phyloP scores from a whole-genome alignment of 202 grass and related monocot genomes.

The Schoenoplectus triqueter region DNA sequence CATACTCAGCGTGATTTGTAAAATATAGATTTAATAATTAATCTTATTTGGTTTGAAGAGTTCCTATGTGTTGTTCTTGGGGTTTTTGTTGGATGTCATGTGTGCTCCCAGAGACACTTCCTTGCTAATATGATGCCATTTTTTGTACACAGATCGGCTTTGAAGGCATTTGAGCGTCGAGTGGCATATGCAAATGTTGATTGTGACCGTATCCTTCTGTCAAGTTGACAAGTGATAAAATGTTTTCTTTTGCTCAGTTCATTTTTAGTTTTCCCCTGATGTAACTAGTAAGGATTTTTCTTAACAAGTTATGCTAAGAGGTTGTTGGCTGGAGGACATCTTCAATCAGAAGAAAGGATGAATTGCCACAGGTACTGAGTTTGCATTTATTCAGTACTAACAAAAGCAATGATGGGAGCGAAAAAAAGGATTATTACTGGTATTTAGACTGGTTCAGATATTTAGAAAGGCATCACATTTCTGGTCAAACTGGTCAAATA shows the following conservation, averaged over 20 bases:
- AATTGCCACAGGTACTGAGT: slow-evolving; percentile 64
- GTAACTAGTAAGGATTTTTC: slow-evolving; percentile 25
- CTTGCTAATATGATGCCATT: slow-evolving; percentile 19
- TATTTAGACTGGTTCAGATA: not conserved
- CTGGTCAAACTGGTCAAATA: not conserved
- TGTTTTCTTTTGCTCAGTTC: not conserved
- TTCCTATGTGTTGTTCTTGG: slow-evolving; percentile 17
- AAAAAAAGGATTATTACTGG: not conserved
- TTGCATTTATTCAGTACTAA: slow-evolving; percentile 4
- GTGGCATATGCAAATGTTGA: slow-evolving; percentile 81
- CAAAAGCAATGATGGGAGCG: not conserved
- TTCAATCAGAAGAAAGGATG: slow-evolving; percentile 81
- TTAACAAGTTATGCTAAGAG: slow-evolving; percentile 54
- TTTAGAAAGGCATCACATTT: not conserved
- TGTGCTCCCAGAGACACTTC: not conserved
- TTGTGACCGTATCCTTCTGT: slow-evolving; percentile 82
- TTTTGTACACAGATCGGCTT: slow-evolving; percentile 56
- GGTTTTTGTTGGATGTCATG: slow-evolving; percentile 23
- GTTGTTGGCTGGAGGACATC: slow-evolving; percentile 98
- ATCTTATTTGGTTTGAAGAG: not conserved
- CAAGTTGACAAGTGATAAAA: not conserved
- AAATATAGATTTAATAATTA: not conserved
- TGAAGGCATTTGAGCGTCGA: slow-evolving; percentile 60
- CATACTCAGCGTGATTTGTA: not conserved
- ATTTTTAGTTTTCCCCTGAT: not conserved